Evolutionary conservation across 2,329 filamentous ascomycete genomes (phyloP), one percentile per base, ranked within the genome.

Genomic region (Ceratocystis papillata): DNA sequence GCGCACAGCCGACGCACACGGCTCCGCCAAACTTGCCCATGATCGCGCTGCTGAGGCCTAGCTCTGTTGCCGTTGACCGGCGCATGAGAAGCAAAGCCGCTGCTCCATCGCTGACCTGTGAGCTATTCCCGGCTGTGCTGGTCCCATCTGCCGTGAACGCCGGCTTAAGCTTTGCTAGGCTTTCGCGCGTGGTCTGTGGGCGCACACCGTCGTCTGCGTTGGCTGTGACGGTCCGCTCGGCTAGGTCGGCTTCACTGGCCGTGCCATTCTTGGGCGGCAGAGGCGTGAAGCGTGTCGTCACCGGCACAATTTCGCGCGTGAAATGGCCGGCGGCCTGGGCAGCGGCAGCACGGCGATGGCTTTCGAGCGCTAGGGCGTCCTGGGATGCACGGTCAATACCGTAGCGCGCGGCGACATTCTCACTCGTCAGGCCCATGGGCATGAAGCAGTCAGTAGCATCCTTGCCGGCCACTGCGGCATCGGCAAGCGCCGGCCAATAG

Each of bases 341-440:
- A 41, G 79, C 77, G 0, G 86, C 82, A 0, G 93, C 93, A 67
- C 89, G 84, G 63, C 77, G 77, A 74, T 96, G 92, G 22, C 85
- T 89, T 70, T 83, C 78, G 2, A 85, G 87, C 0, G 92, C 90
- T 70, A 96, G 90, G 1, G 80, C 86, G 73, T 96, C 92, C 77
- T 96, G 91, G 69, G 95, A 90, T 1, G 79, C 80, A 28, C 92
- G 78, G 3, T 77, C 81, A 28, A 96, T 83, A 8, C 83, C 83
- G 73, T 96, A 95, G 60, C 91, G 78, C 71, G 80, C 77, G 0
- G 92, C 90, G 0, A 96, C 90, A 71, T 96, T 96, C 79, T 96
- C 92, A 4, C 85, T 87, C 12, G 92, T 96, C 67, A 93, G 76
- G 0, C 92, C 92, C 92, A 96, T 96, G 70, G 87, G 85, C 92